Base-by-base conservation (phyloP, 192 early-diverging fungal species). In the Gryganskiella cystojenkinii region DNA sequence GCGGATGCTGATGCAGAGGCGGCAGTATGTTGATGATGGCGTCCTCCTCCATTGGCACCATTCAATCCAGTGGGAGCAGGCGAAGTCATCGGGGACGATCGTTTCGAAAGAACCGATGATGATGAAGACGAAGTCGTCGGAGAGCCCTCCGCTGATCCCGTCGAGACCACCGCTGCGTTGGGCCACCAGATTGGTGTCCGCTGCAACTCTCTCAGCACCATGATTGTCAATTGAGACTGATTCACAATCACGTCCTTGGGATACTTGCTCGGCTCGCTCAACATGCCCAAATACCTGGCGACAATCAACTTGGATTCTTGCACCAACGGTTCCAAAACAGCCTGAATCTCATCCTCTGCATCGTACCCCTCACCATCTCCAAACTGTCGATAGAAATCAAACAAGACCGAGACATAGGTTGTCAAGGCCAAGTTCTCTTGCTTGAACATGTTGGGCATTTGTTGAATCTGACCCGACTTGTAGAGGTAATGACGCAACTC, bases 391-490 rank as follows among this genome's bases (percentile, higher is more conserved):
- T 86, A 86, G 24, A 85, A 66, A 62, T 92, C 92, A 71, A 92
- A 88, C 62, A 98, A 82, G 30, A 95, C 92, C 61, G 78, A 86
- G 43, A 85, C 83, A 69, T 88, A 79, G 64, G 92, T 84, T 68
- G 90, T 82, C 50, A 89, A 87, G 70, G 86, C 89, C 56, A 83
- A 75, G 6, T 95, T 95, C 84, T 98, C 96, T 72, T 96, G 95
- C 74, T 95, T 96, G 49, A 96, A 88, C 68, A 98, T 82, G 64
- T 96, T 96, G 31, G 96, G 96, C 84, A 96, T 81, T 57, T 95
- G 93, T 24, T 93, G 89, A 82, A 97, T 94, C 45, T 94, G 93
- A 9, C 95, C 94, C 34, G 80, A 88, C 80, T 84, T 92, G 81
- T 67, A 92, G 70, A 98, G 83, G 24, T 91, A 88, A 40, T 90